Conservation (phyloP, 495 filamentous ascomycete species). For the Clavariopsis aquatica region DNA sequence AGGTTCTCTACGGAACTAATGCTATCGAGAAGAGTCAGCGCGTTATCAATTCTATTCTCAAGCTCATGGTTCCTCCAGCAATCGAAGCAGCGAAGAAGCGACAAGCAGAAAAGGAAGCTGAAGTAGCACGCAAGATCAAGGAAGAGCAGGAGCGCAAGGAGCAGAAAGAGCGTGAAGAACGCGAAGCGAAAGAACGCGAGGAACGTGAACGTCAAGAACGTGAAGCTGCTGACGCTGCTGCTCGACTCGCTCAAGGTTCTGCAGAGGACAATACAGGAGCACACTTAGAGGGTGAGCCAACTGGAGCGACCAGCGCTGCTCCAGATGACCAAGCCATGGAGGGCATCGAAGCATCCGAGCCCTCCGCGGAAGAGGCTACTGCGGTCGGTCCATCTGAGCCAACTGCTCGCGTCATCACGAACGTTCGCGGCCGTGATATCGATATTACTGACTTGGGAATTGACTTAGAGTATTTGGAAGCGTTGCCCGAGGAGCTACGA, state of each 20-base stretch:
- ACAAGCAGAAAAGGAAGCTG: conserved; percentile 41
- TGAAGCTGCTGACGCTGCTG: conserved; percentile 57
- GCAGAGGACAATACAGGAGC: conserved; percentile 27
- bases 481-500: conserved; percentile 88
- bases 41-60: conserved; percentile 71
- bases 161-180: conserved; percentile 52
- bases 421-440: conserved; percentile 77
- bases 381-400: conserved; percentile 56
- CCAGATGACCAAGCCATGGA: conserved; percentile 73
- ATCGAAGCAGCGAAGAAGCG: conserved; percentile 71
- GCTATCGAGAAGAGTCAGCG: conserved; percentile 71
- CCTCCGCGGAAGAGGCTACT: conserved; percentile 36
- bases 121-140: conserved; percentile 47
- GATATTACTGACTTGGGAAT: conserved; percentile 95
- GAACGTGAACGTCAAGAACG: conserved; percentile 58
- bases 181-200: conserved; percentile 69
- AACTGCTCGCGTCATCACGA: conserved; percentile 67
- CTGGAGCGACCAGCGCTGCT: conserved; percentile 45
- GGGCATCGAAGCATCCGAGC: conserved; percentile 66
- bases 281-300: conserved; percentile 32
- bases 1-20: conserved; percentile 72
- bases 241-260: conserved; percentile 40
- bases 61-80: conserved; percentile 77
- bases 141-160: conserved; percentile 51
- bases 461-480: conserved; percentile 89